Conservation (phyloP, 73 alveolate genomes). For the Paramecium sexaurelia region DNA sequence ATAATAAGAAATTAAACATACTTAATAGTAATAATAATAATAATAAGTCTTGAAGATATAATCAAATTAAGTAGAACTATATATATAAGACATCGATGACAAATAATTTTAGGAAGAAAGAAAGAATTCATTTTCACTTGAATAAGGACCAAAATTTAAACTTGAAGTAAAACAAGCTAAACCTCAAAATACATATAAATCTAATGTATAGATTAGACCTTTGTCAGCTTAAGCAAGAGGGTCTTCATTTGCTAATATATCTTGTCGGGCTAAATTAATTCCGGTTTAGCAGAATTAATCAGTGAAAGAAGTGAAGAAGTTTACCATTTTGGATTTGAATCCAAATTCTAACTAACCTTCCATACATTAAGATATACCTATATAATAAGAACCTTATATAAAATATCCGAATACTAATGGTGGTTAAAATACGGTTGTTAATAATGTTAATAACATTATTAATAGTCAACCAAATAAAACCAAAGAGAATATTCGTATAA, state of each 20-base stretch:
- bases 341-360: background rate
- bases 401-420: background rate
- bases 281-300: background rate
- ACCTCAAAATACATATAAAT: background rate
- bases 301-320: conserved; percentile 43
- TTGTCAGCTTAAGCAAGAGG: conserved; percentile 60
- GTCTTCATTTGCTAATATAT: conserved; percentile 4
- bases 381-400: background rate
- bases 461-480: background rate
- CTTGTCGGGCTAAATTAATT: conserved; percentile 12
- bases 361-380: background rate
- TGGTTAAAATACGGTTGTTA: background rate
- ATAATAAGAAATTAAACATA: background rate
- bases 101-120: conserved; percentile 18
- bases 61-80: background rate
- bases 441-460: background rate
- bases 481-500: conserved; percentile 40
- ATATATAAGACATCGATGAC: background rate
- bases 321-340: conserved; percentile 36
- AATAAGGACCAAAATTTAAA: conserved; percentile 3
- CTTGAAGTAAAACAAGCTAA: background rate
- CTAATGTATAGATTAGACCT: background rate
- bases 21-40: background rate
- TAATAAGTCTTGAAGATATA: background rate
- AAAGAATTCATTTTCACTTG: background rate